phyloP scores from a whole-genome alignment of 768 basidiomycete species.

The Lentinula lateritia region DNA sequence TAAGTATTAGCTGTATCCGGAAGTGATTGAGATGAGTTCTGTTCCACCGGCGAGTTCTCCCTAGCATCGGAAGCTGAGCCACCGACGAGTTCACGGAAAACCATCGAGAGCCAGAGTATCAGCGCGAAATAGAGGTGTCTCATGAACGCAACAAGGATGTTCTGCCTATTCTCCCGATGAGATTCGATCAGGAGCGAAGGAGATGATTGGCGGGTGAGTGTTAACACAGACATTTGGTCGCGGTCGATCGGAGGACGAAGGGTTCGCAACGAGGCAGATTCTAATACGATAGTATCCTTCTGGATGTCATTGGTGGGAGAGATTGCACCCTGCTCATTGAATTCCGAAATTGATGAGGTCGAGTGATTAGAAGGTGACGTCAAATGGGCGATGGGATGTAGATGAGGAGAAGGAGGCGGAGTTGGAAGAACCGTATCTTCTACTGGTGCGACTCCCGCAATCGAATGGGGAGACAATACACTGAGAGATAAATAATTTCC shows the following conservation, averaged over 20 bases:
- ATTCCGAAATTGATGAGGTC: neutral
- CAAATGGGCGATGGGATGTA: slow-evolving; percentile 17
- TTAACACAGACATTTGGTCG: neutral
- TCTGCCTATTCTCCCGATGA: neutral
- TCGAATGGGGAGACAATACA: slow-evolving; percentile 22
- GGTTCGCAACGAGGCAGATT: neutral
- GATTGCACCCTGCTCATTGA: neutral
- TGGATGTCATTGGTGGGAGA: neutral
- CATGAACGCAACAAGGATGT: neutral
- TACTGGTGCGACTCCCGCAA: slow-evolving; percentile 1
- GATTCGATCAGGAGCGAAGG: neutral
- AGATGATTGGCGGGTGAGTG: neutral
- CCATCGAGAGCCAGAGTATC: neutral
- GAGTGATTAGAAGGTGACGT: neutral
- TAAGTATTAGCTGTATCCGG: neutral
- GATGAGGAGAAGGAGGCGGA: slow-evolving; percentile 31
- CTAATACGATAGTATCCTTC: neutral
- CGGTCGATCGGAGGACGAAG: neutral
- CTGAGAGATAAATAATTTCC: slow-evolving; percentile 23
- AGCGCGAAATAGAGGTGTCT: neutral
- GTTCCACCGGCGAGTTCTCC: neutral
- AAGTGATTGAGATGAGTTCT: neutral
- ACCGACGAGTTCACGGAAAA: neutral
- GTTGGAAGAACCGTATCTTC: slow-evolving; percentile 24
- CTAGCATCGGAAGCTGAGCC: neutral